Evolutionary conservation across 805 yeast species (phyloP).

Genomic region (Isabelozyma rhagii): DNA sequence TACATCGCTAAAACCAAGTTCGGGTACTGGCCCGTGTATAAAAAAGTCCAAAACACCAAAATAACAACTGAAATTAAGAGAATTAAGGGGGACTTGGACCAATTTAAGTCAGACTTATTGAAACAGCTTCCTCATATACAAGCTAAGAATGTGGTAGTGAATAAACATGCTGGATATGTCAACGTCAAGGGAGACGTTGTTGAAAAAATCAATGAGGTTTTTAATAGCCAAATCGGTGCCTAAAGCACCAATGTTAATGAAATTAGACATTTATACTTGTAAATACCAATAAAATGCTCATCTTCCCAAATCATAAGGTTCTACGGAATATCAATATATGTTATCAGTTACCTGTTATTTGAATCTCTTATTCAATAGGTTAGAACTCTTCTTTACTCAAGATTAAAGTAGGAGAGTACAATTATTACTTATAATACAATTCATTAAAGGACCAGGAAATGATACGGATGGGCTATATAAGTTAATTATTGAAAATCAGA

Average conservation of each 20-base stretch:
- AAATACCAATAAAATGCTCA: too few relatives aligned
- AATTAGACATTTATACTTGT: background rate
- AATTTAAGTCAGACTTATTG: constrained; percentile 65
- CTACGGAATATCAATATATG: too few relatives aligned
- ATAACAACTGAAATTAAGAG: constrained; percentile 72
- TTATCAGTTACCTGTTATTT: too few relatives aligned
- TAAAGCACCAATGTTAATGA: background rate
- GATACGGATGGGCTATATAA: background rate
- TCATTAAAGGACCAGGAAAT: background rate
- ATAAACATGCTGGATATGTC: constrained; percentile 30
- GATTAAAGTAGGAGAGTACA: too few relatives aligned
- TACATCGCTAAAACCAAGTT: constrained; percentile 47
- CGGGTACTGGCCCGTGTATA: constrained; percentile 81
- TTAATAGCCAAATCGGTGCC: constrained; percentile 12
- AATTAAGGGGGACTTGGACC: constrained; percentile 64
- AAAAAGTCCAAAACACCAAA: constrained; percentile 61
- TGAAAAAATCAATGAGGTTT: constrained; percentile 23
- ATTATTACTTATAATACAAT: background rate
- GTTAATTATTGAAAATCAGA: background rate
- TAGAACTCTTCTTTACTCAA: too few relatives aligned
- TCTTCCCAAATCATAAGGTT: too few relatives aligned
- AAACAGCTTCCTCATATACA: constrained; percentile 46
- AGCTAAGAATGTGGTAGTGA: constrained; percentile 32
- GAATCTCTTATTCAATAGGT: too few relatives aligned
- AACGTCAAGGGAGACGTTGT: constrained; percentile 41